Evolutionary conservation across 176 grass and related monocot species (phyloP).

Genomic region (Calamus simplicifolius): DNA sequence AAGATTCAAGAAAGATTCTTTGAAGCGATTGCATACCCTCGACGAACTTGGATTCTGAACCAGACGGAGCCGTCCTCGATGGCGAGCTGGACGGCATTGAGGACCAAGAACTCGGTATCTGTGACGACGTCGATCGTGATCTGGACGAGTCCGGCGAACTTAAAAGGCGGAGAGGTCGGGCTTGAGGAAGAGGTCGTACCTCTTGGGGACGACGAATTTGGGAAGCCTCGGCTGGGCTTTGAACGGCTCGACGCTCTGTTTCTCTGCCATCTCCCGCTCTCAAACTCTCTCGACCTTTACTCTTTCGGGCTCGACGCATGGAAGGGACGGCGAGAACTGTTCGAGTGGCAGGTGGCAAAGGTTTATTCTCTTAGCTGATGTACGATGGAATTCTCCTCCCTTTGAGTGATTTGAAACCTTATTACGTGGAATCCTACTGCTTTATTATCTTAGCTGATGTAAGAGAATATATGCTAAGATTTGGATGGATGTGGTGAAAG

Average conservation of each 20-base stretch:
- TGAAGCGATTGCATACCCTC: constrained; percentile 24
- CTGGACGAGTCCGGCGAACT: constrained; percentile 46
- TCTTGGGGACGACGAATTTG: constrained; percentile 51
- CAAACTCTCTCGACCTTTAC: too few relatives aligned
- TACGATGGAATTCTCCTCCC: too few relatives aligned
- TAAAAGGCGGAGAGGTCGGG: constrained; percentile 67
- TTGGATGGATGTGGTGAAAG: too few relatives aligned
- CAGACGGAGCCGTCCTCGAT: constrained; percentile 28
- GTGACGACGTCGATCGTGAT: constrained; percentile 37
- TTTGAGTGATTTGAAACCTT: too few relatives aligned
- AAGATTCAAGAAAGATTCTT: not conserved
- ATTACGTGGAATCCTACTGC: too few relatives aligned
- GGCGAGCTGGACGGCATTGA: constrained; percentile 71
- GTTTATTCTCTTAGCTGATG: too few relatives aligned
- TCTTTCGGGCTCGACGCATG: too few relatives aligned
- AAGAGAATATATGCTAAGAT: too few relatives aligned
- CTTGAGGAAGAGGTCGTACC: constrained; percentile 68
- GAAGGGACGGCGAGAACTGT: too few relatives aligned
- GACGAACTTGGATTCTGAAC: constrained; percentile 35
- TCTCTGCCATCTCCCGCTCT: constrained; percentile 13
- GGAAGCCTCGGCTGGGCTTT: constrained; percentile 60
- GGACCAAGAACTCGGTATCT: constrained; percentile 61
- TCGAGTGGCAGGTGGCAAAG: too few relatives aligned
- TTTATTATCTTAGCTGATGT: too few relatives aligned
- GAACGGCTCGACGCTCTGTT: constrained; percentile 68